phyloP scores from a whole-genome alignment of 257 asterid species.

The Anisodus tanguticus region DNA sequence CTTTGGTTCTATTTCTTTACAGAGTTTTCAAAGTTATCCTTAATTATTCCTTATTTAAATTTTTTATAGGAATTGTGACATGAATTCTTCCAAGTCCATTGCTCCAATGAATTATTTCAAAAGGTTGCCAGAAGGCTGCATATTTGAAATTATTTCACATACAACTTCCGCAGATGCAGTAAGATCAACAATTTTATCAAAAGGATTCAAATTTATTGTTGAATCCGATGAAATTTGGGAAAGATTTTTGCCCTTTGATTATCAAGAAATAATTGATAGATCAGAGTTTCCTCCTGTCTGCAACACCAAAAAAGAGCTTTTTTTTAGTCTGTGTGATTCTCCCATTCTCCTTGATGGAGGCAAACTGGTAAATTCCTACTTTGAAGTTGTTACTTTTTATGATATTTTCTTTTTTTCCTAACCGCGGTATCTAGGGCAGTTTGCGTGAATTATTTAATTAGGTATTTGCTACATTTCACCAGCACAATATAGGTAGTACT shows the following conservation, averaged over 20 bases:
- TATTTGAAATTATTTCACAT: conserved; percentile 59
- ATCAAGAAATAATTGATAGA: conserved; percentile 35
- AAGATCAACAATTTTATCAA: conserved; percentile 41
- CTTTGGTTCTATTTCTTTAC: not conserved
- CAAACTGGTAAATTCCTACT: not conserved
- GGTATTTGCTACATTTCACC: not conserved
- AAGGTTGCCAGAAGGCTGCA: conserved; percentile 51
- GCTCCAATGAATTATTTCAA: not conserved
- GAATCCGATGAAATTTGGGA: conserved; percentile 35
- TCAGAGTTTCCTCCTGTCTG: not conserved
- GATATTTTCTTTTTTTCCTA: not conserved
- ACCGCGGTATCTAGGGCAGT: not conserved
- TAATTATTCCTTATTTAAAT: too few relatives aligned
- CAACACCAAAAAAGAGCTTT: conserved; percentile 30
- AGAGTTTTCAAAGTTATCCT: too few relatives aligned
- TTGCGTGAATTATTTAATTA: not conserved
- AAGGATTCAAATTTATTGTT: conserved; percentile 38
- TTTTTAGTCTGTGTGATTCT: conserved; percentile 14
- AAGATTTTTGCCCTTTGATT: conserved; percentile 44
- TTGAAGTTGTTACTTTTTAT: not conserved
- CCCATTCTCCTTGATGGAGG: conserved; percentile 27
- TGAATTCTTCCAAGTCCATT: not conserved
- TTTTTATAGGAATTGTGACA: not conserved
- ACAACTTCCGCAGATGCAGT: conserved; percentile 54
- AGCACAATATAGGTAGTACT: not conserved